Evolutionary conservation across 805 yeast genomes (phyloP), one percentile per base, ranked within the genome.

Genomic region (Kuraishia piskuri): DNA sequence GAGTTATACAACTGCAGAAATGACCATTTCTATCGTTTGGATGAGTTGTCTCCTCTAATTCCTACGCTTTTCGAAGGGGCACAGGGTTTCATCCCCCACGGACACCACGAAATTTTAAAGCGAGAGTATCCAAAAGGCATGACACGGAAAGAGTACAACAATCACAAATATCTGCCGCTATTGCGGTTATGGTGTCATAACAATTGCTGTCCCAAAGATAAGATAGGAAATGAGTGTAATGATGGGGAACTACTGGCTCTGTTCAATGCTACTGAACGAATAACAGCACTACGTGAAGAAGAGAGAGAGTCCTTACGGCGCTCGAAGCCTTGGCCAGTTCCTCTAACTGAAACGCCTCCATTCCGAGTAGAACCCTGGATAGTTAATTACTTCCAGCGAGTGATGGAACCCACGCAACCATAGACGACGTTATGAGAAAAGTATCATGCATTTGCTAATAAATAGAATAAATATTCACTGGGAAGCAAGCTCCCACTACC

Each of bases 21-120:
- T 62, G 67, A 74, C 50, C 88, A 84, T 63, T 77, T 77, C 53
- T 69, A 69, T 48, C 60, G 65, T 1, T 61, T 74, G 36, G 68
- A 71, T 1, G 81, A 80, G 54, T 54, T 83, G 22, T 68, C 75
- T 2, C 85, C 86, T 2, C 66, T 84, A 58, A 63, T 69, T 3
- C 64, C 72, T 37, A 73, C 85, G 0, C 61, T 69, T 21, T 76
- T 77, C 51, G 89, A 85, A 58, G 82, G 83, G 22, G 80, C 77
- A 44, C 68, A 74, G 31, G 77, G 82, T 2, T 76, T 78, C 58
- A 66, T 83, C 20, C 90, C 89, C 1, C 66, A 68, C 44, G 67
- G 71, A 26, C 75, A 65, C 54, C 61, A 72, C 9, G 62, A 66
- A 7, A 61, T 78, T 0, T 65, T 85, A 45, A 63, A 66, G 22